These are phyloP conservation scores for Grosmannia serpens DNA, from an alignment of 2,329 filamentous ascomycete species.

Conservation along the genomic window DNA sequence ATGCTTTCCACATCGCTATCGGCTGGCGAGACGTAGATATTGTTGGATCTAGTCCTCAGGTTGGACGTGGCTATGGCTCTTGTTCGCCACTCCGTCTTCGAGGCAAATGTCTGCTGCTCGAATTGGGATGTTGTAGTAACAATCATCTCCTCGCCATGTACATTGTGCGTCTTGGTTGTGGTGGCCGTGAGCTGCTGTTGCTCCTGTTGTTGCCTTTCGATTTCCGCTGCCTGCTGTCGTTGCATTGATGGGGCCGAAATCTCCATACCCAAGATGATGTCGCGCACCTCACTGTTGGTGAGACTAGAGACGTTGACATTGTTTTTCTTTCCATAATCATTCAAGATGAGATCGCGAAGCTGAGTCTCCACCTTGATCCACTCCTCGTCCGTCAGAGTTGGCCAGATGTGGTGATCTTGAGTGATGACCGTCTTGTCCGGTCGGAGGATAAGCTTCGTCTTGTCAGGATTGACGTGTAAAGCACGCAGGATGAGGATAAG, in stretches of 20 bases:
- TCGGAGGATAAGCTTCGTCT: constrained; percentile 88
- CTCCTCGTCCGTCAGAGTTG: constrained; percentile 82
- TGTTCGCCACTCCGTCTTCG: constrained; percentile 98
- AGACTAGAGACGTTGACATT: constrained; percentile 97
- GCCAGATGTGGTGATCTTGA: constrained; percentile 98
- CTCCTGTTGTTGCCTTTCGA: constrained; percentile 97
- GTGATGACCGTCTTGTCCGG: constrained; percentile 98
- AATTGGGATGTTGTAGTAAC: constrained; percentile 97
- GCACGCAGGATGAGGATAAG: constrained; percentile 87
- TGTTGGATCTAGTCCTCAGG: constrained; percentile 84
- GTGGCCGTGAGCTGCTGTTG: constrained; percentile 93
- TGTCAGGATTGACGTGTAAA: constrained; percentile 94
- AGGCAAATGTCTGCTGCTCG: constrained; percentile 94
- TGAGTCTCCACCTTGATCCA: constrained; percentile 99
- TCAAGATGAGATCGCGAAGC: constrained; percentile 86
- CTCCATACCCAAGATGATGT: constrained; percentile 99
- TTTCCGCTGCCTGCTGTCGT: constrained; percentile 93
- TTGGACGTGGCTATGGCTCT: constrained; percentile 95
- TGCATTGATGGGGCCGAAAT: constrained; percentile 97
- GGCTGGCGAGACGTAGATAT: constrained; percentile 96
- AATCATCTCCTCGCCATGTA: constrained; percentile 93
- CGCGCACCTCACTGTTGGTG: constrained; percentile 91
- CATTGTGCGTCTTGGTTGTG: constrained; percentile 96
- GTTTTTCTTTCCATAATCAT: constrained; percentile 99
- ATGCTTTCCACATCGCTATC: constrained; percentile 84